Conservation (phyloP, 495 filamentous ascomycete species). For the Penicillium salamii region DNA sequence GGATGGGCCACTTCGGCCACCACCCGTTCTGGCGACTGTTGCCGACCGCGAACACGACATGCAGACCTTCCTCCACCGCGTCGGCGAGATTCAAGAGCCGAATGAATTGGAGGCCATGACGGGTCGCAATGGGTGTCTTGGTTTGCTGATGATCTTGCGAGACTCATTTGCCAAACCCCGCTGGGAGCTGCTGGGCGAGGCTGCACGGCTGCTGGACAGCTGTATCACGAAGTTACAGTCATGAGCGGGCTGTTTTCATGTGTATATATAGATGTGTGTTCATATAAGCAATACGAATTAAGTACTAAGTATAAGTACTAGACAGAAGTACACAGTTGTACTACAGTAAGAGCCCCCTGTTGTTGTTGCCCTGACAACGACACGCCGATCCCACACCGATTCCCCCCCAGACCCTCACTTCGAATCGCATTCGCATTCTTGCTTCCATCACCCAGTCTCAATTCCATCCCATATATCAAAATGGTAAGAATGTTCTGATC, state of each 20-base stretch:
- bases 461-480: conserved; percentile 3
- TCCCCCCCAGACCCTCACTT: neutral
- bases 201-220: conserved; percentile 72
- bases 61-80: conserved; percentile 69
- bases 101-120: conserved; percentile 74
- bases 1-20: conserved; percentile 67
- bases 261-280: conserved; percentile 2
- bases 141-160: conserved; percentile 76
- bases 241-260: conserved; percentile 8
- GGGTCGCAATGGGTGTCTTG: conserved; percentile 78
- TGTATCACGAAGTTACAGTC: conserved; percentile 63
- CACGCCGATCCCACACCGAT: conserved; percentile 19
- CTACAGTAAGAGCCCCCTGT: neutral
- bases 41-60: conserved; percentile 73
- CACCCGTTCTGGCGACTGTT: conserved; percentile 51
- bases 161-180: conserved; percentile 77
- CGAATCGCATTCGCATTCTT: conserved; percentile 7
- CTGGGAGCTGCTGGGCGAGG: conserved; percentile 92
- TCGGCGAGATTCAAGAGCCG: conserved; percentile 74
- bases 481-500: conserved; percentile 13
- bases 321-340: too few species aligned
- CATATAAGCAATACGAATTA: too few species aligned
- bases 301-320: neutral
- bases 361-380: conserved; percentile 29
- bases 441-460: conserved; percentile 2